Evolutionary conservation across 2,329 filamentous ascomycete genomes (phyloP).

Genomic region (Pestalotiopsis sp.): DNA sequence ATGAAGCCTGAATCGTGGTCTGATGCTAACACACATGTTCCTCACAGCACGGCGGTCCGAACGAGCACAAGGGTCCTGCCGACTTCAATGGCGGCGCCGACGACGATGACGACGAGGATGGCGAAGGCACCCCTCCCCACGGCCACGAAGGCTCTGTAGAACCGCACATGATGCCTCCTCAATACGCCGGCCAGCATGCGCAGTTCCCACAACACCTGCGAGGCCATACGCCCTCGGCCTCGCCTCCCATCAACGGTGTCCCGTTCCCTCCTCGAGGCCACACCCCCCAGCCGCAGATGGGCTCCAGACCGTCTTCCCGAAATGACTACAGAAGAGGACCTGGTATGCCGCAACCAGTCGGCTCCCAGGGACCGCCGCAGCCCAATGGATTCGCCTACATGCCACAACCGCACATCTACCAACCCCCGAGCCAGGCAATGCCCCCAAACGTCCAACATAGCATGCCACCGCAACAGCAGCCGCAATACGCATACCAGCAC

Average conservation of each 20-base stretch:
- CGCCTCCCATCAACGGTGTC: slow-evolving; percentile 83
- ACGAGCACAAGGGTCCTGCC: slow-evolving; percentile 92
- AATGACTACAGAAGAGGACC: slow-evolving; percentile 79
- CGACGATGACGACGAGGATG: slow-evolving; percentile 81
- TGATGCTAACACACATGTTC: slow-evolving; percentile 8
- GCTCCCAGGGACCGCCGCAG: slow-evolving; percentile 63
- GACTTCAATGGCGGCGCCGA: slow-evolving; percentile 90
- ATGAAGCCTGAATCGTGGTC: slow-evolving; percentile 9
- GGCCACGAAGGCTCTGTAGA: slow-evolving; percentile 58
- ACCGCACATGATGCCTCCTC: slow-evolving; percentile 67
- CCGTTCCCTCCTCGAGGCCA: slow-evolving; percentile 73
- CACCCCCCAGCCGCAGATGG: slow-evolving; percentile 78
- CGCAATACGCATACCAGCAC: slow-evolving; percentile 30
- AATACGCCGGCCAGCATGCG: slow-evolving; percentile 68
- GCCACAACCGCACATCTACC: slow-evolving; percentile 84
- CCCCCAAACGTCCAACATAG: slow-evolving; percentile 45
- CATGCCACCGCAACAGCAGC: slow-evolving; percentile 32
- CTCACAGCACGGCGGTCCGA: slow-evolving; percentile 81
- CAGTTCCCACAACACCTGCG: slow-evolving; percentile 76
- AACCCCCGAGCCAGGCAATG: slow-evolving; percentile 53
- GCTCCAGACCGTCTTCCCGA: slow-evolving; percentile 78
- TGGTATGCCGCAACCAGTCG: slow-evolving; percentile 67
- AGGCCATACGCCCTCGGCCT: slow-evolving; percentile 81
- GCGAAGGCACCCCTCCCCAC: slow-evolving; percentile 72
- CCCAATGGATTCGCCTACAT: slow-evolving; percentile 81